Percentiles rank a stretch among this genome's conserved stretches.
Evolutionary conservation across 2,329 filamentous ascomycete species (phyloP).

Genomic region (Chaetomiaceae sp.): DNA sequence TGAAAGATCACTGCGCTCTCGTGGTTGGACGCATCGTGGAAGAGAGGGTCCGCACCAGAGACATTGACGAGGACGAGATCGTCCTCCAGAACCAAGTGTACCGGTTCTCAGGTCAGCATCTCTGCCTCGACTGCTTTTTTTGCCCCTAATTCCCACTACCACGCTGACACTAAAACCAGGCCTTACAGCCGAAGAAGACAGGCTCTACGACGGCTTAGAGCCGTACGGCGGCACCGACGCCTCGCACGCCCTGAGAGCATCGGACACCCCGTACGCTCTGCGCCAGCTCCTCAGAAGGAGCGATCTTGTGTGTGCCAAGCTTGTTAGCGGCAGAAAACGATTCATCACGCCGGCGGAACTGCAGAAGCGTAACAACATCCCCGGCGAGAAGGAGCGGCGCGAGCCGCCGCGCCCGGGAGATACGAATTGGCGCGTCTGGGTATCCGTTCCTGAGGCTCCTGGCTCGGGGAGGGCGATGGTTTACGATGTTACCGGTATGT

Average conservation of each 20-base stretch:
- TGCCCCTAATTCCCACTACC: not conserved
- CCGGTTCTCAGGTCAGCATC: not conserved
- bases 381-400: not conserved
- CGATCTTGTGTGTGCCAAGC: conserved; percentile 6
- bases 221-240: not conserved
- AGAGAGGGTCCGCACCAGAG: not conserved
- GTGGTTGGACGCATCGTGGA: conserved; percentile 7
- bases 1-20: not conserved
- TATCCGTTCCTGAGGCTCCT: not conserved
- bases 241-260: not conserved
- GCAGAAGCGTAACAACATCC: not conserved
- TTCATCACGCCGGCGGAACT: not conserved
- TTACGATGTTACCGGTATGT: conserved; percentile 12
- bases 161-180: not conserved
- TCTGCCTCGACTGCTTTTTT: accelerated
- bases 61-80: conserved; percentile 6
- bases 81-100: not conserved
- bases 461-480: not conserved
- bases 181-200: not conserved
- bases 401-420: not conserved
- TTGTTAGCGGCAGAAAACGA: not conserved
- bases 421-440: conserved; percentile 1
- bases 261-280: not conserved
- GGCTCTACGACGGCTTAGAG: not conserved
- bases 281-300: not conserved